Percentiles rank a stretch among this genome's conserved stretches.
These are phyloP conservation scores for Aspergillus oerlinghausenensis DNA, from an alignment of 2,329 filamentous ascomycete genomes.

Conservation along the genomic window DNA sequence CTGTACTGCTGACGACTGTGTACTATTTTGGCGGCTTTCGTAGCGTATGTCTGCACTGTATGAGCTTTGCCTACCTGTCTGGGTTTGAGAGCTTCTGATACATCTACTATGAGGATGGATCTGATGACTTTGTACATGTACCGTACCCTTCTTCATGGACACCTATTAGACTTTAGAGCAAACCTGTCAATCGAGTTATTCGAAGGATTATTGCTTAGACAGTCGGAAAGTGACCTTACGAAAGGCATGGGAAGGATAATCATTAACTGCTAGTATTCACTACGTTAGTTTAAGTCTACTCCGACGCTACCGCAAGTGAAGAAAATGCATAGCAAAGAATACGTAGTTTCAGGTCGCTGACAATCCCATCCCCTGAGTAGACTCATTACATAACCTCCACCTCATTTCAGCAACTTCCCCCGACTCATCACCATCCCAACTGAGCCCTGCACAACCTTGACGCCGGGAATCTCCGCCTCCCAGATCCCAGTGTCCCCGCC, in stretches of 20 bases:
- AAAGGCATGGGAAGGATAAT: not conserved
- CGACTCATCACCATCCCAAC: slow-evolving; percentile 49
- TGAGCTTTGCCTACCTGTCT: not conserved
- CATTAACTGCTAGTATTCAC: not conserved
- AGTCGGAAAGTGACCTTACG: not conserved
- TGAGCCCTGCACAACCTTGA: slow-evolving; percentile 52
- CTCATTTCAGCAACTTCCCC: slow-evolving; percentile 3
- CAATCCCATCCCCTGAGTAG: not conserved
- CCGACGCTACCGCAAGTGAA: not conserved
- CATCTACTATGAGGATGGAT: not conserved
- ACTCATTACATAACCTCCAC: not conserved
- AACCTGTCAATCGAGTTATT: not conserved
- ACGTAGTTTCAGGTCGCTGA: not conserved
- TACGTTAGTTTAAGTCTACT: not conserved
- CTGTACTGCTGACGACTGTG: not conserved
- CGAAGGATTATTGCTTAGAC: not conserved
- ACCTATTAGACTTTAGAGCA: not conserved
- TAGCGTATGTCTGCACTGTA: not conserved
- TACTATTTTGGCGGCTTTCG: not conserved
- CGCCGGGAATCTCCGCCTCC: slow-evolving; percentile 51
- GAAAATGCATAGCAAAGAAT: not conserved
- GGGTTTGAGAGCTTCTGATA: not conserved
- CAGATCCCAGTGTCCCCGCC: slow-evolving; percentile 49
- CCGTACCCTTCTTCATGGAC: not conserved
- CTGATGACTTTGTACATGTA: not conserved